A percentile compares a stretch with the other conserved stretches of the same genome.
phyloP scores from a whole-genome alignment of 345 rosid species.

The Passiflora organensis region DNA sequence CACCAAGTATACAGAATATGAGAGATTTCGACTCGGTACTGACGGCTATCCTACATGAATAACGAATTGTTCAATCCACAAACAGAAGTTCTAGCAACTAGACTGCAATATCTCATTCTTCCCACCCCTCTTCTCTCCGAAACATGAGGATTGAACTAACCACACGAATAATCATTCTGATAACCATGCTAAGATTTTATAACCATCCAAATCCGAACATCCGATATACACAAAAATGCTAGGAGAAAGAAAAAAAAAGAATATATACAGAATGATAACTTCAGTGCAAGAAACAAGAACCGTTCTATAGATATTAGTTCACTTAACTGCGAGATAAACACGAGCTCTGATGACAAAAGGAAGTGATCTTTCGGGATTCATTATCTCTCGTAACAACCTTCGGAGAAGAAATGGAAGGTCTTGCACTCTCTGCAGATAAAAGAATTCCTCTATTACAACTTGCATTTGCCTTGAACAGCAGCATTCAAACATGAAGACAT shows the following conservation, averaged over 20 bases:
- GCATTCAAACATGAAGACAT: background rate
- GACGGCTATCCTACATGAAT: no score
- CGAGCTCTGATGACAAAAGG: constrained; percentile 80
- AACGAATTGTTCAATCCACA: no score
- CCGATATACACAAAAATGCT: no score
- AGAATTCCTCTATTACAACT: background rate
- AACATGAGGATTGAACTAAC: background rate
- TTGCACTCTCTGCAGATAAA: constrained; percentile 56
- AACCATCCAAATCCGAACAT: no score
- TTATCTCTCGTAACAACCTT: constrained; percentile 66
- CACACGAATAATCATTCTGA: no score
- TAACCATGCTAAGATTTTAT: no score
- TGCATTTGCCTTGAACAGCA: background rate
- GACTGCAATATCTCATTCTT: no score
- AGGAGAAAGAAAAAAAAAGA: background rate
- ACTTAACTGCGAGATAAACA: constrained; percentile 78
- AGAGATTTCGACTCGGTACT: no score
- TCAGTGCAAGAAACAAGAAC: background rate
- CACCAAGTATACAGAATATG: no score
- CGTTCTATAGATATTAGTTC: background rate
- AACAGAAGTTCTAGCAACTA: no score
- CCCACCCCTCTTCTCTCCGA: no score
- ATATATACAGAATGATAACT: no score
- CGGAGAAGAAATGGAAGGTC: constrained; percentile 89
- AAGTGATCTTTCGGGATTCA: constrained; percentile 81